Conservation (phyloP, 2,329 filamentous ascomycete species). For the Trichophyton schoenleinii region DNA sequence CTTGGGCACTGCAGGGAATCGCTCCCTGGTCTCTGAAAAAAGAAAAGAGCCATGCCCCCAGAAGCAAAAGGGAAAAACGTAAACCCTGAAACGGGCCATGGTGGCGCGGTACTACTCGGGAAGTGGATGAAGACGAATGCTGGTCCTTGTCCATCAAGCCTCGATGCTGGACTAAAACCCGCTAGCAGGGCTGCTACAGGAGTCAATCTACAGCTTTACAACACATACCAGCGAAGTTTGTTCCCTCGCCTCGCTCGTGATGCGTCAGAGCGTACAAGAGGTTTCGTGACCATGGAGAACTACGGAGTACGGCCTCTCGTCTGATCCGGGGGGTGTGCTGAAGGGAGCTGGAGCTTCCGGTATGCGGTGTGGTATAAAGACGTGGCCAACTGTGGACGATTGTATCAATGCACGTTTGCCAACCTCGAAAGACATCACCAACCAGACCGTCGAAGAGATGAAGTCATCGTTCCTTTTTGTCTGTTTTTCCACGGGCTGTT, state of each 20-base stretch:
- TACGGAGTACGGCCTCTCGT: too few species aligned
- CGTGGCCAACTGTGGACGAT: background rate
- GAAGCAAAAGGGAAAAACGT: background rate
- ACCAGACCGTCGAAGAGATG: background rate
- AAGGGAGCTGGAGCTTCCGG: background rate
- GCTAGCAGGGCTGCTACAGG: background rate
- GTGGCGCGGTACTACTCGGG: conserved; percentile 3
- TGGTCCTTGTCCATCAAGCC: conserved; percentile 1
- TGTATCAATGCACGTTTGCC: background rate
- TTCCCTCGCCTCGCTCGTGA: background rate
- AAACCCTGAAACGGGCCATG: conserved; percentile 1
- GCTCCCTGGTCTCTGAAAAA: background rate
- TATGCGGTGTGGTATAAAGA: background rate
- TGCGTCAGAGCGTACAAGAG: conserved; percentile 1
- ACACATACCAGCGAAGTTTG: background rate
- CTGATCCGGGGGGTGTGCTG: background rate
- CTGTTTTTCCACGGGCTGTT: background rate
- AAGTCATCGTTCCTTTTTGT: background rate
- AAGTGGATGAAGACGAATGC: background rate
- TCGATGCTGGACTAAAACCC: background rate
- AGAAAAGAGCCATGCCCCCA: background rate
- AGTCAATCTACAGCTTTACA: background rate
- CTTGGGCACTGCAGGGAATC: background rate
- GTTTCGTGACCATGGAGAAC: background rate
- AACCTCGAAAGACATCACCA: background rate